Base-by-base conservation (phyloP, 805 yeast genomes). In the Ogataea ganodermae region DNA sequence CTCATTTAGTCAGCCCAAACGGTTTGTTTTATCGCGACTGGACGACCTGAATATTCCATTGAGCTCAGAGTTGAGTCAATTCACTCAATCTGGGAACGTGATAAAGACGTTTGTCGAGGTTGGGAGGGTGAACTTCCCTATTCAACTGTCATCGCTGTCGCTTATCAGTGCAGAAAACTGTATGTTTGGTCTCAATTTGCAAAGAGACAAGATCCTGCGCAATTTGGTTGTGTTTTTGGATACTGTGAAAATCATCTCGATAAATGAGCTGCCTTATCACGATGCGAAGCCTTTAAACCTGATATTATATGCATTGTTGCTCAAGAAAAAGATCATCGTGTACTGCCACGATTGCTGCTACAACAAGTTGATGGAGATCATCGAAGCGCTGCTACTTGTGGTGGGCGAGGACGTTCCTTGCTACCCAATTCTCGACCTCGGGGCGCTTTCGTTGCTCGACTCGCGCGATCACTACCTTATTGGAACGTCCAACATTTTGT, bases 401-500 rank as follows among this genome's bases (percentile, higher is more conserved):
- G 63, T 72, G 12, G 65, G 72, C 37, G 51, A 49, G 6, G 36
- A 44, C 6, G 49, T 51, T 20, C 53, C 58, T 6, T 57, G 46
- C 33, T 58, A 57, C 40, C 90, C 90, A 2, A 74, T 81, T 24
- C 68, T 82, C 35, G 90, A 84, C 52, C 76, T 83, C 1, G 78
- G 84, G 2, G 75, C 80, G 49, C 66, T 82, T 36, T 82, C 79
- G 49, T 52, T 75, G 1, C 61, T 81, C 42, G 70, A 71, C 50
- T 66, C 59, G 43, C 72, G 68, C 50, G 68, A 56, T 24, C 67
- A 67, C 23, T 79, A 70, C 55, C 66, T 85, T 40, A 75, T 86
- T 2, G 92, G 92, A 3, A 83, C 89, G 3, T 79, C 84, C 33
- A 85, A 85, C 59, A 78, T 84, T 13, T 75, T 83, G 33, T 78